Evolutionary conservation across 2,329 filamentous ascomycete genomes (phyloP).

Genomic region (Beauveria sp.): DNA sequence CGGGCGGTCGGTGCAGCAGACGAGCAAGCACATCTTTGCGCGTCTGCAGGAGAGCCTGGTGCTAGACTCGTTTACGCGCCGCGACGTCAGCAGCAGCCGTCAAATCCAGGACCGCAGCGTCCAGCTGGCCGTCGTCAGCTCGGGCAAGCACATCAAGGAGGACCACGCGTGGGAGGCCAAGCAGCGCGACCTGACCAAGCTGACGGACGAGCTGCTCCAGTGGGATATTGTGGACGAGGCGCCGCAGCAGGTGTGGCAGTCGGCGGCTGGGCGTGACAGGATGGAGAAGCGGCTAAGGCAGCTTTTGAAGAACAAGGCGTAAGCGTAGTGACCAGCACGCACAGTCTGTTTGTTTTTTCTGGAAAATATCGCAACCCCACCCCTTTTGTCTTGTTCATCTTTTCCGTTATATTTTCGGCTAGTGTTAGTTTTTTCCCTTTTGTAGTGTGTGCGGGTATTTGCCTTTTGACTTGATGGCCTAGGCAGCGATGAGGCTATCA

Average conservation of each 20-base stretch:
- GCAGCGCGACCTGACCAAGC: conserved; percentile 72
- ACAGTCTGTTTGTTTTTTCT: not conserved
- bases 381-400: no score
- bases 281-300: conserved; percentile 74
- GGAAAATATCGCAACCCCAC: no score
- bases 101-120: conserved; percentile 72
- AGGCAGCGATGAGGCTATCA: not conserved
- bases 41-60: conserved; percentile 90
- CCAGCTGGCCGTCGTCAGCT: conserved; percentile 75
- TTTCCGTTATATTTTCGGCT: no score
- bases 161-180: conserved; percentile 72
- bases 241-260: conserved; percentile 80
- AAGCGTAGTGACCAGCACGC: not conserved
- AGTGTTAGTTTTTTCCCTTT: not conserved
- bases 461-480: not conserved
- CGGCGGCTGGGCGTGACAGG: conserved; percentile 58
- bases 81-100: conserved; percentile 70
- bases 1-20: conserved; percentile 70
- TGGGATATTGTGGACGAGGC: conserved; percentile 87
- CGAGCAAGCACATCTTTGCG: conserved; percentile 78
- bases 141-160: conserved; percentile 59
- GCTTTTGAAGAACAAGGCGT: conserved; percentile 41
- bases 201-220: conserved; percentile 69
- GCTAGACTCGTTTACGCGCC: conserved; percentile 73
- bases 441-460: not conserved